Evolutionary conservation across 768 basidiomycete genomes (phyloP).

Genomic region (Russula abietina): DNA sequence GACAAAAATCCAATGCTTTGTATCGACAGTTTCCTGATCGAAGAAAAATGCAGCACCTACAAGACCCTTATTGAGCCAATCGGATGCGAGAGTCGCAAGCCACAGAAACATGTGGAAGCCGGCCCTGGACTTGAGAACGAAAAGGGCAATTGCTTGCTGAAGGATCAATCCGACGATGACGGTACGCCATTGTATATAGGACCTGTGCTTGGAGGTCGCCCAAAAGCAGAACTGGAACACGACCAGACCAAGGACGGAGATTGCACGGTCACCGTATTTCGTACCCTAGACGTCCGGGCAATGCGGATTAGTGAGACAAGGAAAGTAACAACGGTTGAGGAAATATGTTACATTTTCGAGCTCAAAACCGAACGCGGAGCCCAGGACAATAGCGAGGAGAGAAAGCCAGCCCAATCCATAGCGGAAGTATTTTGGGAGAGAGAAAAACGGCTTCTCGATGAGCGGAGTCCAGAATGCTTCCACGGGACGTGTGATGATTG

Average conservation of each 20-base stretch:
- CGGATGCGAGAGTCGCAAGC: conserved; percentile 73
- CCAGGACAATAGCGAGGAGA: conserved; percentile 72
- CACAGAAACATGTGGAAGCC: conserved; percentile 84
- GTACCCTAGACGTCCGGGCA: conserved; percentile 41
- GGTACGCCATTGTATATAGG: conserved; percentile 72
- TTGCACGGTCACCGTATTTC: too few relatives aligned
- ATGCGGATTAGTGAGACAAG: conserved; percentile 10
- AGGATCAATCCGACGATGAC: conserved; percentile 79
- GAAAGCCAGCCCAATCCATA: conserved; percentile 69
- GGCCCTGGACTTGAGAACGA: conserved; percentile 79
- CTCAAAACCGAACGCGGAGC: conserved; percentile 83
- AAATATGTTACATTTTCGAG: conserved; percentile 45
- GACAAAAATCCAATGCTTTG: conserved; percentile 79
- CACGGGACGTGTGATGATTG: conserved; percentile 64
- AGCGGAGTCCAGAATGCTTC: conserved; percentile 61
- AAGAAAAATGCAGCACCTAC: conserved; percentile 82
- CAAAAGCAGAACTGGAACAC: too few relatives aligned
- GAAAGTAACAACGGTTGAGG: not conserved
- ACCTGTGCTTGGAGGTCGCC: too few relatives aligned
- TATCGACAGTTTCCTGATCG: conserved; percentile 48
- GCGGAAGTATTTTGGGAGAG: conserved; percentile 43
- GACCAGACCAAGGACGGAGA: too few relatives aligned
- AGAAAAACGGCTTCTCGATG: conserved; percentile 64
- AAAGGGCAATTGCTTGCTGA: conserved; percentile 82
- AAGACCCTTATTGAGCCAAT: conserved; percentile 64